Percentiles rank a stretch among this genome's conserved stretches.
Evolutionary conservation across 2,329 filamentous ascomycete species (phyloP).

Genomic region (Talaromyces sp.): DNA sequence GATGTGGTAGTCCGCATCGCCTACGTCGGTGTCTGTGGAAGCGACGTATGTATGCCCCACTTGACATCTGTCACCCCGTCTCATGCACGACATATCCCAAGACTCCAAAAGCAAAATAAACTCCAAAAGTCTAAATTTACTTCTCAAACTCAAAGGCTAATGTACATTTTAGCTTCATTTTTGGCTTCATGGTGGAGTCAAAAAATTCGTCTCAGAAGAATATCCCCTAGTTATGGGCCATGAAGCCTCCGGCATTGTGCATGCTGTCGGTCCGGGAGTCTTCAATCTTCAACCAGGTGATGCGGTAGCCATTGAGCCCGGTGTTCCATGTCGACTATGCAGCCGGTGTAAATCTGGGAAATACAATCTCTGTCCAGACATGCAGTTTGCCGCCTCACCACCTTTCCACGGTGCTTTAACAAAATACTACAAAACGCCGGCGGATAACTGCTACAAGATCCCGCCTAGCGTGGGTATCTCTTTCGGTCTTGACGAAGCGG

Average conservation of each 20-base stretch:
- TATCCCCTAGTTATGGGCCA: constrained; percentile 39
- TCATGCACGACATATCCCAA: not conserved
- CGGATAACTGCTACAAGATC: constrained; percentile 46
- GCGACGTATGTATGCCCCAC: constrained; percentile 32
- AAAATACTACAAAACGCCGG: constrained; percentile 44
- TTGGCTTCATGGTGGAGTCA: constrained; percentile 44
- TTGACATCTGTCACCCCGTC: not conserved
- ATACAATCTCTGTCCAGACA: constrained; percentile 47
- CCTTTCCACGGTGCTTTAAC: constrained; percentile 43
- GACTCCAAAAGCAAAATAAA: not conserved
- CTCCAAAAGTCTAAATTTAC: not conserved
- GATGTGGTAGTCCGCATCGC: constrained; percentile 50
- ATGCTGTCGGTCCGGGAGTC: constrained; percentile 32
- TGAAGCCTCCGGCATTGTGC: constrained; percentile 37
- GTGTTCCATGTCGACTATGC: constrained; percentile 40
- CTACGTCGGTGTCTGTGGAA: constrained; percentile 50
- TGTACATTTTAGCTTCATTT: constrained; percentile 37
- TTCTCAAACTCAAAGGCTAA: not conserved
- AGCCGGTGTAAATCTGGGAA: constrained; percentile 39
- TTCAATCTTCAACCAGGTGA: constrained; percentile 33
- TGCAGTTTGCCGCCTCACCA: constrained; percentile 46
- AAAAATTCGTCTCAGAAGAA: constrained; percentile 29
- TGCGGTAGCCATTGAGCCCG: constrained; percentile 42
- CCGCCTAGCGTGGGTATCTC: constrained; percentile 15
- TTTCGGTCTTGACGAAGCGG: constrained; percentile 27